Base-by-base conservation (phyloP, 164 flowering plant genomes). In the Dillenia suffruticosa region DNA sequence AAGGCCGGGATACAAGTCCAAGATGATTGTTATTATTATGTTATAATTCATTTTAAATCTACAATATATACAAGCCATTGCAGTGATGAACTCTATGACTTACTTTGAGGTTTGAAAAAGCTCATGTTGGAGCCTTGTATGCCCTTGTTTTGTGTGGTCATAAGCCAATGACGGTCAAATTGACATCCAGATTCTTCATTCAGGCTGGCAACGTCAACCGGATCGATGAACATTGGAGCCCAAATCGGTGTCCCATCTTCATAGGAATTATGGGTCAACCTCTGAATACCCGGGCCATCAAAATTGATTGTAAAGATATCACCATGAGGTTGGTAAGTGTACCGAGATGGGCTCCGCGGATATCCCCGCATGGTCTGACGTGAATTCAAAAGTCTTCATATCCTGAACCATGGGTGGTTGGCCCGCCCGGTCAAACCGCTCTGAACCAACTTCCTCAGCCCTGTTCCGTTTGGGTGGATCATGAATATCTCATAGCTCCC, bases 171-270 rank as follows among this genome's bases (percentile, higher is more conserved):
- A 32, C 40, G 6, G 40, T 32, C 40, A 32, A 32, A 32, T 32
- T 32, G 40, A 32, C 40, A 32, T 32, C 40, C 6, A 32, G 7
- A 7, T 5, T 32, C 40, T 32, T 32, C 40, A 5, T 32, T 32
- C 40, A 0, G 40, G 40, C 40, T 0, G 40, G 40, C 76, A 14
- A 81, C 88, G 57, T 89, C 82, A 15, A 9, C 65, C 0, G 88
- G 81, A 58, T 46, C 67, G 16, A 86, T 69, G 68, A 54, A 81
- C 1, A 2, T 68, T 1, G 84, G 84, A 1, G 78, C 86, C 96
- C 96, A 92, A 1, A 86, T 57, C 0, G 96, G 98, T 11, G 98
- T 92, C 44, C 96, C 96, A 68, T 92, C 98, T 70, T 92, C 96
- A 16, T 72, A 88, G 0, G 93, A 78, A 45, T 90, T 92, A 56